Percentiles rank a stretch among this genome's conserved stretches.
Evolutionary conservation across 192 early-diverging fungal species (phyloP).

Genomic region (Linnemannia schmuckeri): DNA sequence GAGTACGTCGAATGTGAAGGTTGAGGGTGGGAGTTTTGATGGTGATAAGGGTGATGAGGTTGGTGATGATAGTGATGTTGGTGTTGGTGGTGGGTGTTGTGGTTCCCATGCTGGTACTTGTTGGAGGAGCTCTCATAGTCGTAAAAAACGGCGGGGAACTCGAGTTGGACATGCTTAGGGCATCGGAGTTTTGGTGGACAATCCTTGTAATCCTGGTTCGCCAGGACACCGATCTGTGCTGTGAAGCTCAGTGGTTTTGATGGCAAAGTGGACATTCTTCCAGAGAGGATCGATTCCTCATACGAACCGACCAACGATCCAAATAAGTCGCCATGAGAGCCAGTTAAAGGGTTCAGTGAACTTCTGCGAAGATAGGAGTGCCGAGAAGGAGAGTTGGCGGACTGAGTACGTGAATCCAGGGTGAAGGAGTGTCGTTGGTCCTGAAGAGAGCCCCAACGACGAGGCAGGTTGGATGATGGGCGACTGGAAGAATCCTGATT

Average conservation of each 20-base stretch:
- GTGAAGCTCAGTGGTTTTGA: conserved; percentile 79
- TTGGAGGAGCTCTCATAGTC: conserved; percentile 62
- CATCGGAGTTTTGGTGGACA: conserved; percentile 71
- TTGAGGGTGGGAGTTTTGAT: background rate
- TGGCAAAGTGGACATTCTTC: conserved; percentile 83
- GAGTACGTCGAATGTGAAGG: background rate
- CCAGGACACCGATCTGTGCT: conserved; percentile 79
- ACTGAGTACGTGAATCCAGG: conserved; percentile 8
- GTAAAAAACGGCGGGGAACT: conserved; percentile 84
- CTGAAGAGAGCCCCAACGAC: conserved; percentile 28
- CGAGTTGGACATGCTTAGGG: conserved; percentile 72
- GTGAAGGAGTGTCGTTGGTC: background rate
- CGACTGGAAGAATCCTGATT: background rate
- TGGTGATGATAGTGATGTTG: conserved; percentile 22
- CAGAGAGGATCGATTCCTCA: conserved; percentile 81
- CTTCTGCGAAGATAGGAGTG: conserved; percentile 19
- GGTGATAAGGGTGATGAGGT: background rate
- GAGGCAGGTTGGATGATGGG: background rate
- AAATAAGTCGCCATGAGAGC: conserved; percentile 38
- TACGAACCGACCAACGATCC: conserved; percentile 65
- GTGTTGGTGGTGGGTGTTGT: conserved; percentile 14
- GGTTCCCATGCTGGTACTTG: conserved; percentile 9
- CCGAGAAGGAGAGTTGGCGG: conserved; percentile 32
- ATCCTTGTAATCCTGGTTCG: conserved; percentile 70
- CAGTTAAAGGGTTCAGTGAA: conserved; percentile 19